These are phyloP conservation scores for Fragilariopsis cylindrus DNA, from an alignment of 108 stramenopile species.

Conservation along the genomic window DNA sequence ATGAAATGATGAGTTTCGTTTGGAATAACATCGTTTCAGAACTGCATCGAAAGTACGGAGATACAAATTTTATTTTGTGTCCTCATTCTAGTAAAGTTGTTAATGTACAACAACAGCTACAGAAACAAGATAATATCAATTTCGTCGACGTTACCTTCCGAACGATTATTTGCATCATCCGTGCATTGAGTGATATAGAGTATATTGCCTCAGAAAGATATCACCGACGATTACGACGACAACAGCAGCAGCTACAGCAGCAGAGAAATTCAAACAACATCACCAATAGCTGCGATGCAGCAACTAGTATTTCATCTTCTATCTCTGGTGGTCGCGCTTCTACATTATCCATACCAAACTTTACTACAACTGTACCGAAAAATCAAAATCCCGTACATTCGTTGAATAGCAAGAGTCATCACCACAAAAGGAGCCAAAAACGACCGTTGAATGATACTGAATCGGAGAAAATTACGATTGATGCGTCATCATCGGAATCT, in stretches of 20 bases:
- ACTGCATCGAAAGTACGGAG: background rate
- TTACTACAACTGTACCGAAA: background rate
- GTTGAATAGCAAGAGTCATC: background rate
- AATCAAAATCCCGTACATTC: background rate
- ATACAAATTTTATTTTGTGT: background rate
- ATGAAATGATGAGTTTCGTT: background rate
- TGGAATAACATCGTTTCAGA: conserved; percentile 8
- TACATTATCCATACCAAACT: background rate
- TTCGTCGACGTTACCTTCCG: background rate
- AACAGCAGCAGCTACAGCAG: background rate
- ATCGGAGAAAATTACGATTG: too few relatives aligned
- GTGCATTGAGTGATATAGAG: background rate
- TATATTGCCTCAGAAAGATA: background rate
- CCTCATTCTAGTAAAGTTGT: background rate
- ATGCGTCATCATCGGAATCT: too few relatives aligned
- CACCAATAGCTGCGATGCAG: background rate
- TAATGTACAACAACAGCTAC: background rate
- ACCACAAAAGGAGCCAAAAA: too few relatives aligned
- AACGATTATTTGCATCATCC: background rate
- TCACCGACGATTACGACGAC: background rate
- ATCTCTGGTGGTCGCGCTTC: background rate
- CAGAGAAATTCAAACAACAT: background rate
- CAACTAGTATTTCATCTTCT: background rate
- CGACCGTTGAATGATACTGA: too few relatives aligned
- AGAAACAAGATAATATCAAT: background rate